Conservation (phyloP, 805 yeast genomes). For the Candida fluviatilis region DNA sequence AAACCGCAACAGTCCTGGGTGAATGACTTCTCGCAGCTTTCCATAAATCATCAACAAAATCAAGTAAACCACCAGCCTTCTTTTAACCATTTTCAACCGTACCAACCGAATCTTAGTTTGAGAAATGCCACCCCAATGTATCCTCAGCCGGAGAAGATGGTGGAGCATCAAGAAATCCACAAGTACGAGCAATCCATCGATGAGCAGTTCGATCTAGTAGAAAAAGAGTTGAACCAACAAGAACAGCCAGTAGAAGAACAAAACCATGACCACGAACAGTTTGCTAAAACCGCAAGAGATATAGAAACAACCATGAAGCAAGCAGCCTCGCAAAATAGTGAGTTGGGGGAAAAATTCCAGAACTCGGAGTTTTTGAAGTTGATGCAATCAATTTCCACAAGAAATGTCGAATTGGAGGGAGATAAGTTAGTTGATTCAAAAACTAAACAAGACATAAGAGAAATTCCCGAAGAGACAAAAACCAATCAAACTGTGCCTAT, state of each 20-base stretch:
- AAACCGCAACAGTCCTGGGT: conserved; percentile 21
- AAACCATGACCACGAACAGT: conserved; percentile 23
- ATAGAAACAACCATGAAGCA: conserved; percentile 26
- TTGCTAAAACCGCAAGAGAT: conserved; percentile 37
- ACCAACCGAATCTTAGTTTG: conserved; percentile 13
- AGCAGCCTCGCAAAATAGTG: conserved; percentile 12
- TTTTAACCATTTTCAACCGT: conserved; percentile 3
- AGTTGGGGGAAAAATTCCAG: conserved; percentile 28
- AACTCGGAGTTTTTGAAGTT: conserved; percentile 35
- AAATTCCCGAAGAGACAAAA: neutral
- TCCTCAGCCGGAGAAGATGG: conserved; percentile 6
- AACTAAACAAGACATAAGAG: conserved; percentile 32
- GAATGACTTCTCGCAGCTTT: conserved; percentile 23
- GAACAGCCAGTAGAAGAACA: conserved; percentile 9
- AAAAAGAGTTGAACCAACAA: conserved; percentile 20
- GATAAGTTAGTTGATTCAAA: conserved; percentile 30
- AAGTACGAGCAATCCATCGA: conserved; percentile 25
- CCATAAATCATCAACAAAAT: conserved; percentile 10
- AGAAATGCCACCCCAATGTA: conserved; percentile 14
- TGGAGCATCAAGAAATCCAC: conserved; percentile 27
- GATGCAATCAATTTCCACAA: conserved; percentile 34
- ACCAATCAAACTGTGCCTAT: conserved; percentile 1
- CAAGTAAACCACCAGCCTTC: conserved; percentile 8
- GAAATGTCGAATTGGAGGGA: conserved; percentile 38
- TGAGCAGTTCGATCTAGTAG: conserved; percentile 30